Evolutionary conservation across 2,329 filamentous ascomycete genomes (phyloP), one percentile per base, ranked within the genome.

Genomic region (Acarospora socialis): DNA sequence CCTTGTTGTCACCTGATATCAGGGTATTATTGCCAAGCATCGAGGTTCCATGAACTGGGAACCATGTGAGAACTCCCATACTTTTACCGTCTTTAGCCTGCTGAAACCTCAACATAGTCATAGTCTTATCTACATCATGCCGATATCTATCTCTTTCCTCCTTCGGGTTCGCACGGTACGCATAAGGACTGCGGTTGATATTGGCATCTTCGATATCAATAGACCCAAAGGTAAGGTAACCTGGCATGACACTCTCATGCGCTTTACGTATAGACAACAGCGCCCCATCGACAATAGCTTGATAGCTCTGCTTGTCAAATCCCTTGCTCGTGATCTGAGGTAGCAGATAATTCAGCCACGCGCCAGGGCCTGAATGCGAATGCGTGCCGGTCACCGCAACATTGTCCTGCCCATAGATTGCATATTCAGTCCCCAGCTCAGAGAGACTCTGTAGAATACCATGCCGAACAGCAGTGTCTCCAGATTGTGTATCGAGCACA

Each of bases 1-100:
- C 87, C 58, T 95, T 95, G 61, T 95, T 95, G 54, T 95, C 87
- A n/a, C 82, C 87, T 3, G 84, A 77, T 30, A 90, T 72, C 9
- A 93, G 65, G 0, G 84, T 94, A 56, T 93, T 93, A 57, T 94
- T 94, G 33, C 81, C 79, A 15, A 86, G 72, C 55, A 94, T 71
- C 1, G 83, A 92, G 0, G 87, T 95, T 28, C 86, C 86, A 52
- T 95, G 87, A 0, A 86, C 81, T 3, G 87, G 73, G 52, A 87
- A 93, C 81, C 86, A 95, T 10, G 82, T 90, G 36, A 95, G 57
- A 1, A 92, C 63, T 8, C 83, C 86, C 24, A 83, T 71, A 35
- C 77, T 77, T 56, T 83, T 84, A 28, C 68, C 66, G 47, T 90
- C 81, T 0, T 71, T 77, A 7, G 71, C 69, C 21, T 81, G 70